Evolutionary conservation across 1,284 basidiomycete species (phyloP).

Genomic region (Apiotrichum laibachii): DNA sequence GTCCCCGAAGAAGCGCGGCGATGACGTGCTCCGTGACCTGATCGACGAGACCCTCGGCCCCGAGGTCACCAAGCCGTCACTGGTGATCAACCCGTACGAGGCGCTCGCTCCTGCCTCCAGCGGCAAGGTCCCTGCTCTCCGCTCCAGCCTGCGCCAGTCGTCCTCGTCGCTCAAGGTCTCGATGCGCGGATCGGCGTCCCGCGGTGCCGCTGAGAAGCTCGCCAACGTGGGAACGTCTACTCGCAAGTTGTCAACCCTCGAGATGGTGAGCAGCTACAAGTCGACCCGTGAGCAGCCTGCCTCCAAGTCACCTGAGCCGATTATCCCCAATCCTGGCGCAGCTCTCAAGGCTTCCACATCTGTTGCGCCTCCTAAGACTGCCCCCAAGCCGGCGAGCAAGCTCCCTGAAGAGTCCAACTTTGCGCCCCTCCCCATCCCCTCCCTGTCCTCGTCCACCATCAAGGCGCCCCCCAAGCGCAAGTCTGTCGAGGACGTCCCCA

Average conservation of each 20-base stretch:
- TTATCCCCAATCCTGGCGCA: not conserved
- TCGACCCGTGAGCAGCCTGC: not conserved
- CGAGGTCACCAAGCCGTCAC: constrained; percentile 18
- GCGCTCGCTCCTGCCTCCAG: constrained; percentile 5
- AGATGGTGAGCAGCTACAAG: constrained; percentile 23
- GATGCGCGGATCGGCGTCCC: constrained; percentile 22
- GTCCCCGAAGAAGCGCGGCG: constrained; percentile 27
- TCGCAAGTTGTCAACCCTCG: constrained; percentile 22
- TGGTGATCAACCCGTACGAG: constrained; percentile 47
- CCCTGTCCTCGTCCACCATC: constrained; percentile 14
- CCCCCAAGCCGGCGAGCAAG: constrained; percentile 2
- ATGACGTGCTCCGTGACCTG: constrained; percentile 40
- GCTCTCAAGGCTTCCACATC: constrained; percentile 1
- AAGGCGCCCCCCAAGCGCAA: constrained; percentile 1
- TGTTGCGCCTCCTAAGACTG: not conserved
- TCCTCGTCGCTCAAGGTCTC: constrained; percentile 5
- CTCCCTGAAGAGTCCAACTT: constrained; percentile 13
- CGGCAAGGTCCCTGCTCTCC: constrained; percentile 6
- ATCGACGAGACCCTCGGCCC: constrained; percentile 37
- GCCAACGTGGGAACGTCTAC: constrained; percentile 19
- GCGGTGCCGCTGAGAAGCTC: constrained; percentile 46
- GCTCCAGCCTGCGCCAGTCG: constrained; percentile 13
- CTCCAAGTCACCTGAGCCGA: not conserved
- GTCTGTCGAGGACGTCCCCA: not conserved
- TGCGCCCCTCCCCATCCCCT: constrained; percentile 13